Percentiles rank a stretch among this genome's conserved stretches.
Evolutionary conservation across 169 alveolate species (phyloP).

Genomic region (Plasmodium relictum): DNA sequence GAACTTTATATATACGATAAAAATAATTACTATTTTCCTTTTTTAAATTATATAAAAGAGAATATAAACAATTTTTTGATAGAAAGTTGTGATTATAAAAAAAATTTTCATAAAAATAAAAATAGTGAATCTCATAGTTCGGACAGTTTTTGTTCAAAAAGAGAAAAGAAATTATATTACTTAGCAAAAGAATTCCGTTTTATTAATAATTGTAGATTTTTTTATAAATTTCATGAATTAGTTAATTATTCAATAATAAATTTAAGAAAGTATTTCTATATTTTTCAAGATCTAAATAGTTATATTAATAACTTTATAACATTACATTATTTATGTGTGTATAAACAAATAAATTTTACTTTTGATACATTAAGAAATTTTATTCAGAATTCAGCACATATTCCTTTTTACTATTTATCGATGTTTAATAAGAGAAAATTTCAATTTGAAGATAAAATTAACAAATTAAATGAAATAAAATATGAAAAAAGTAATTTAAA

Average conservation of each 20-base stretch:
- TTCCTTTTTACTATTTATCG: slow-evolving; percentile 8
- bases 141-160: slow-evolving; percentile 8
- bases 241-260: slow-evolving; percentile 22
- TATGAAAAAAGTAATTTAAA: not conserved
- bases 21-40: slow-evolving; percentile 48
- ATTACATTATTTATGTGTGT: slow-evolving; percentile 39
- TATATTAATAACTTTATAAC: slow-evolving; percentile 23
- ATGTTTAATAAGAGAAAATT: not conserved
- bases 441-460: not conserved
- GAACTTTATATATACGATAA: slow-evolving; percentile 40
- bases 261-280: slow-evolving; percentile 34
- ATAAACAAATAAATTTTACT: slow-evolving; percentile 19
- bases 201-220: slow-evolving; percentile 28
- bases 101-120: slow-evolving; percentile 11
- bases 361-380: slow-evolving; percentile 6
- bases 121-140: not conserved
- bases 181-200: slow-evolving; percentile 25
- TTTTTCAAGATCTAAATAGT: slow-evolving; percentile 49
- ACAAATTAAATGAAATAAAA: not conserved
- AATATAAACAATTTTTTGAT: slow-evolving; percentile 35
- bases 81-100: not conserved
- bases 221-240: slow-evolving; percentile 28
- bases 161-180: not conserved
- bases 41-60: not conserved
- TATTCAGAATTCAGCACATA: not conserved